Evolutionary conservation across 2,329 filamentous ascomycete genomes (phyloP).

Genomic region (Stemphylium lycopersici): DNA sequence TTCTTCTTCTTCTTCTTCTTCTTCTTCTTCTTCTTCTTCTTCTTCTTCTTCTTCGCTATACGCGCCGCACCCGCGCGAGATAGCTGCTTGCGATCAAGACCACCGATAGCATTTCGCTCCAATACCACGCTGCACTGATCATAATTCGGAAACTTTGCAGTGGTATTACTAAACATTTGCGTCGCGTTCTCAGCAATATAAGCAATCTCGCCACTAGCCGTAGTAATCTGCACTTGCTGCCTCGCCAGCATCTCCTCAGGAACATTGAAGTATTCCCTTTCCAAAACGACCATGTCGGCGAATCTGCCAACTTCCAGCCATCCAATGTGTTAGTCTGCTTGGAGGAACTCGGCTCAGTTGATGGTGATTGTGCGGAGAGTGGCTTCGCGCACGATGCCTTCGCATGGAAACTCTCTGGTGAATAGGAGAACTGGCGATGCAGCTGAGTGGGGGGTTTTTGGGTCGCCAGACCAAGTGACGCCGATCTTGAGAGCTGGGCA

Average conservation of each 20-base stretch:
- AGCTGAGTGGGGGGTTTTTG: conserved; percentile 1
- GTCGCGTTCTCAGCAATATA: conserved; percentile 2
- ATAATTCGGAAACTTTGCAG: conserved; percentile 5
- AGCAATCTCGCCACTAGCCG: conserved; percentile 4
- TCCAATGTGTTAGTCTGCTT: background rate
- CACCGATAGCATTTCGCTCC: conserved; percentile 4
- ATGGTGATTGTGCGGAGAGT: conserved; percentile 5
- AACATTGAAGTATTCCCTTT: conserved; percentile 4
- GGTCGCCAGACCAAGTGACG: conserved; percentile 3
- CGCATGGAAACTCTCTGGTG: conserved; percentile 1
- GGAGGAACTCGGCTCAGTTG: conserved; percentile 3
- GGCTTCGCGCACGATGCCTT: conserved; percentile 4
- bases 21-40: no score
- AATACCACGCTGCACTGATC: background rate
- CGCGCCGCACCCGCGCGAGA: background rate
- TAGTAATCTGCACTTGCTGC: background rate
- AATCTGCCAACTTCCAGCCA: conserved; percentile 4
- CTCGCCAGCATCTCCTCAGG: conserved; percentile 6
- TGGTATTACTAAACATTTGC: background rate
- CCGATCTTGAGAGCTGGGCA: conserved; percentile 5
- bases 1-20: no score
- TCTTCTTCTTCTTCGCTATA: conserved; percentile 1
- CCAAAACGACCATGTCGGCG: conserved; percentile 5
- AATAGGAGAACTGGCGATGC: conserved; percentile 3
- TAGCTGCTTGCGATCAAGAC: conserved; percentile 2